phyloP scores from a whole-genome alignment of 2,329 filamentous ascomycete genomes.

The Elsinoe arachidis region DNA sequence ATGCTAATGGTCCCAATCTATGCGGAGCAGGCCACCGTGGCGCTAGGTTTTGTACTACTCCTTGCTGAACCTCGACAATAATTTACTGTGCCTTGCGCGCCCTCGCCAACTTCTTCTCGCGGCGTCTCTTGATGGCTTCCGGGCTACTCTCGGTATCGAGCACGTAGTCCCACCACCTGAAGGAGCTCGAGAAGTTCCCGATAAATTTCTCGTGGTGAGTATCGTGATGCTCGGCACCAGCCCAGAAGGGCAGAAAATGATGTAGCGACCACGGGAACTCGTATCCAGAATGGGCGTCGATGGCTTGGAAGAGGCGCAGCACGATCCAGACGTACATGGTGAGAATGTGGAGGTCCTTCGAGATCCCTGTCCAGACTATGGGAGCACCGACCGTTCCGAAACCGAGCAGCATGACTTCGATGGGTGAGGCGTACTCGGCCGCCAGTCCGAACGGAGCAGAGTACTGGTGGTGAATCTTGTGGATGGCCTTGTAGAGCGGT shows the following conservation, averaged over 20 bases:
- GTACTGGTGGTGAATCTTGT: conserved; percentile 99
- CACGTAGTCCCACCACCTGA: conserved; percentile 96
- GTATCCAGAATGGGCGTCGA: conserved; percentile 95
- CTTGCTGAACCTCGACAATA: background rate
- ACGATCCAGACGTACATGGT: conserved; percentile 98
- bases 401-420: conserved; percentile 91
- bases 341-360: conserved; percentile 80
- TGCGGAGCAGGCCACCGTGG: background rate
- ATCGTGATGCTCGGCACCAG: conserved; percentile 92
- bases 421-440: conserved; percentile 94
- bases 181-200: conserved; percentile 94
- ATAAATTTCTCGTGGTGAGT: conserved; percentile 97
- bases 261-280: conserved; percentile 97
- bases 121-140: conserved; percentile 74
- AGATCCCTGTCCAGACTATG: conserved; percentile 73
- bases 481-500: conserved; percentile 88
- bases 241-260: conserved; percentile 96
- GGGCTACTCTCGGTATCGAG: conserved; percentile 89
- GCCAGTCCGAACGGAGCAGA: conserved; percentile 93
- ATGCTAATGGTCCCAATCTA: no score
- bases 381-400: conserved; percentile 76
- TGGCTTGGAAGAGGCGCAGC: conserved; percentile 88
- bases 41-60: background rate
- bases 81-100: conserved; percentile 59
- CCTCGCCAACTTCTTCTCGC: conserved; percentile 66